Evolutionary conservation across 208 protist genomes (phyloP), one percentile per base, ranked within the genome.

Genomic region (Jaenimonas drosophilae): DNA sequence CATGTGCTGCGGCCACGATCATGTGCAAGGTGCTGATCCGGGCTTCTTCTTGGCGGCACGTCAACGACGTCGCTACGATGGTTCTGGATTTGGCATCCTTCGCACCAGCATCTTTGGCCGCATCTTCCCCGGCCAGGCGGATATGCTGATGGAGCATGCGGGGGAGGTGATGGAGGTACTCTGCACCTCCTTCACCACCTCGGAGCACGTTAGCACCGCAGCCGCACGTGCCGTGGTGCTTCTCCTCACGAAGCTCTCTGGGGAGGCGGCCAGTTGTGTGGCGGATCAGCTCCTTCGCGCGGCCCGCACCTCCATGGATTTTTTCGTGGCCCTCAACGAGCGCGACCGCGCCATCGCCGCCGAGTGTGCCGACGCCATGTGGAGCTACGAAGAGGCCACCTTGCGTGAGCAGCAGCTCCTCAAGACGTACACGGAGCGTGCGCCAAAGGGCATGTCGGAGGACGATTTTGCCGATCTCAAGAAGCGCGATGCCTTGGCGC

Each of bases 381-480:
- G 54, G 17, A 46, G 48, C 20, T 94, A 82, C 51, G 81, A 89
- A 62, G 68, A 64, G 12, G 9, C n/a, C 26, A 42, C 64, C 20
- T 60, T 94, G 17, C 55, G 64, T 12, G 73, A 75, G 41, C 70
- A 71, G 62, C 72, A 86, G 43, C 64, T 94, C 23, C 62, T 91
- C 26, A 90, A 90, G 62, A 65, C 43, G 23, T 88, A 89, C 69
- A 53, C 78, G 1, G 64, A 79, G 11, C 68, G 70, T 43, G 73
- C 86, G 3, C 86, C 86, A 14, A 94, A 94, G 61, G 86, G 86
- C 32, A 72, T 84, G 58, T 66, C 60, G 5, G 86, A 60, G 34
- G 86, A 94, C 33, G 86, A 90, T 57, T 94, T 79, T 56, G 39
- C 69, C 16, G 75, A 90, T 46, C 67, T 85, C 65, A 86, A 88